Percentiles rank a stretch among this genome's conserved stretches.
These are phyloP conservation scores for Lactarius indigo DNA, from an alignment of 768 basidiomycete genomes.

Conservation along the genomic window DNA sequence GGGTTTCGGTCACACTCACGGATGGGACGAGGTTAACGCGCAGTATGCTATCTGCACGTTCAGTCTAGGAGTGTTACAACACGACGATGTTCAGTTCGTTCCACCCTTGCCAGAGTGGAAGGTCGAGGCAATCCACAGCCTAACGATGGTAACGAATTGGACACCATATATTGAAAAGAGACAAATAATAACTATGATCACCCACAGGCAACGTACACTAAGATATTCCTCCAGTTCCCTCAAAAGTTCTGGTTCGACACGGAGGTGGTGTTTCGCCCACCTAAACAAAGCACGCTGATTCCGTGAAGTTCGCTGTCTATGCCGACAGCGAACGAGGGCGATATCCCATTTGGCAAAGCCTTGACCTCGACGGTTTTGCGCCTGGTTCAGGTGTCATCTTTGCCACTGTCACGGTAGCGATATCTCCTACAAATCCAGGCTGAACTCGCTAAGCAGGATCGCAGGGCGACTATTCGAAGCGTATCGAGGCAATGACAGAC, in stretches of 20 bases:
- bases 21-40: slow-evolving; percentile 33
- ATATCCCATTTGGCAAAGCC: slow-evolving; percentile 63
- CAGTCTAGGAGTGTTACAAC: slow-evolving; percentile 51
- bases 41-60: slow-evolving; percentile 45
- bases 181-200: background rate
- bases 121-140: slow-evolving; percentile 56
- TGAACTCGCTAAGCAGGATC: background rate
- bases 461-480: slow-evolving; percentile 55
- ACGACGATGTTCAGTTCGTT: slow-evolving; percentile 42
- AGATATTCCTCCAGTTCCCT: slow-evolving; percentile 17
- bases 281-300: background rate
- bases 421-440: slow-evolving; percentile 23
- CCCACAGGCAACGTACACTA: slow-evolving; percentile 1
- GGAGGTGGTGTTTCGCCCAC: background rate
- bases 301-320: slow-evolving; percentile 16
- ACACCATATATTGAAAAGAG: background rate
- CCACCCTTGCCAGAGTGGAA: slow-evolving; percentile 58
- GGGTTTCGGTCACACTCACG: slow-evolving; percentile 45
- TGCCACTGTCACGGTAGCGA: slow-evolving; percentile 45
- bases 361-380: slow-evolving; percentile 53
- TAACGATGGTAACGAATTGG: slow-evolving; percentile 46
- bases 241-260: slow-evolving; percentile 21
- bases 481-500: slow-evolving; percentile 52
- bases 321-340: slow-evolving; percentile 15
- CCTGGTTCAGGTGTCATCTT: slow-evolving; percentile 57